A percentile compares a stretch with the other conserved stretches of the same genome.
phyloP scores from a whole-genome alignment of 139 green algal genomes.

The Desmodesmus armatus region DNA sequence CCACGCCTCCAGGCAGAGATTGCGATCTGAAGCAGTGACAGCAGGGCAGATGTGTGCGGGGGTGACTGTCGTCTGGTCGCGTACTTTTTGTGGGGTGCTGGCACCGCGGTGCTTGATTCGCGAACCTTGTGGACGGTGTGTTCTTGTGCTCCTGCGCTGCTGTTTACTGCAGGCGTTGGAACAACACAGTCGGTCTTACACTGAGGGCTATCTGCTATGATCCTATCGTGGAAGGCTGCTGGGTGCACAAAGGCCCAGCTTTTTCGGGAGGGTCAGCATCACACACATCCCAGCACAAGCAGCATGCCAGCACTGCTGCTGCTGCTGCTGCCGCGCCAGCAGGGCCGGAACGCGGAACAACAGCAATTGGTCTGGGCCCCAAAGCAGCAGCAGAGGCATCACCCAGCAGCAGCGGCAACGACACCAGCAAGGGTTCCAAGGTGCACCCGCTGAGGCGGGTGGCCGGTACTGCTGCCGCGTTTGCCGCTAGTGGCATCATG shows the following conservation, averaged over 20 bases:
- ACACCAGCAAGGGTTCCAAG: too few species aligned
- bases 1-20: too few species aligned
- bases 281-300: not conserved
- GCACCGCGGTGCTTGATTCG: too few species aligned
- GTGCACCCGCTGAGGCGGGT: not conserved
- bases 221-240: constrained; percentile 42
- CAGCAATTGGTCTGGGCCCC: not conserved
- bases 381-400: not conserved
- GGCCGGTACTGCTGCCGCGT: constrained; percentile 4
- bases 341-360: not conserved
- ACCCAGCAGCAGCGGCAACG: too few species aligned
- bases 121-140: too few species aligned
- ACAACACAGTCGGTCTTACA: constrained; percentile 53
- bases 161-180: constrained; percentile 50
- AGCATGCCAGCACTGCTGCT: too few species aligned
- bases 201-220: constrained; percentile 59
- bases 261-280: not conserved
- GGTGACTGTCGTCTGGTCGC: too few species aligned
- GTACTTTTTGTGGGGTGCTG: too few species aligned
- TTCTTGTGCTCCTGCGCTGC: not conserved
- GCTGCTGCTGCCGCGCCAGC: not conserved
- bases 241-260: too few species aligned
- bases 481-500: constrained; percentile 47
- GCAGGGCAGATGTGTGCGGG: too few species aligned
- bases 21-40: too few species aligned